phyloP scores from a whole-genome alignment of 139 green algal genomes.

The Prasinococcaceae sp. region DNA sequence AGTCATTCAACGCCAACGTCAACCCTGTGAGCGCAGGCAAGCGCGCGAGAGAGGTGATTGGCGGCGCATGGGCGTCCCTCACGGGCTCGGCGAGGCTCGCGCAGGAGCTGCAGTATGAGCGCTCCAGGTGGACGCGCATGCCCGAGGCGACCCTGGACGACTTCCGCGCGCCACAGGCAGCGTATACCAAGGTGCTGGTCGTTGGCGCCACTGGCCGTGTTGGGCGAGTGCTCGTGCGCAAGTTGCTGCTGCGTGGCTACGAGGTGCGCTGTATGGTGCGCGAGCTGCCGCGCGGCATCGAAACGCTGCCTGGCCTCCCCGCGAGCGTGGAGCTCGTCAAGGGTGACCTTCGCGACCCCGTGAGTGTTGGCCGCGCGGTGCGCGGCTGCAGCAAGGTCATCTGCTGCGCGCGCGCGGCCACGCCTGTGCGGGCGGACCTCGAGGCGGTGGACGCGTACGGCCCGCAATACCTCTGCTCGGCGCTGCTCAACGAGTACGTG shows the following conservation, averaged over 20 bases:
- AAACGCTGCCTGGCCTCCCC: conserved; percentile 41
- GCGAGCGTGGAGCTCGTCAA: conserved; percentile 54
- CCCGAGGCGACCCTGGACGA: conserved; percentile 28
- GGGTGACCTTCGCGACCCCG: conserved; percentile 70
- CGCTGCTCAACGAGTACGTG: no score
- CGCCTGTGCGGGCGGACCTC: conserved; percentile 17
- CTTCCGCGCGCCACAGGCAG: conserved; percentile 48
- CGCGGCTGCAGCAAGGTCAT: conserved; percentile 76
- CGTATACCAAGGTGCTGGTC: conserved; percentile 82
- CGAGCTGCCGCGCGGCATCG: no score
- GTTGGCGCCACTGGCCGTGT: conserved; percentile 79
- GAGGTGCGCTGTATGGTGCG: conserved; percentile 52
- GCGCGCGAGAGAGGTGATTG: no score
- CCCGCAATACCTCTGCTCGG: no score
- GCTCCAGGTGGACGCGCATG: no score
- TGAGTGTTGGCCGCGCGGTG: conserved; percentile 52
- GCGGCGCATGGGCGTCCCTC: no score
- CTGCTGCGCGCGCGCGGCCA: conserved; percentile 22
- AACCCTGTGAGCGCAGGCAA: no score
- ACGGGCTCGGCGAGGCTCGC: no score
- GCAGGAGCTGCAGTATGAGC: no score
- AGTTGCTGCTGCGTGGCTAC: conserved; percentile 93
- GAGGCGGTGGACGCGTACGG: conserved; percentile 23
- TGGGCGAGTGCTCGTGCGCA: conserved; percentile 76
- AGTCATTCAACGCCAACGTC: no score